Percentiles rank a stretch among this genome's conserved stretches.
Conservation (phyloP, 2,329 filamentous ascomycete genomes). For the Pochonia chlamydosporia region DNA sequence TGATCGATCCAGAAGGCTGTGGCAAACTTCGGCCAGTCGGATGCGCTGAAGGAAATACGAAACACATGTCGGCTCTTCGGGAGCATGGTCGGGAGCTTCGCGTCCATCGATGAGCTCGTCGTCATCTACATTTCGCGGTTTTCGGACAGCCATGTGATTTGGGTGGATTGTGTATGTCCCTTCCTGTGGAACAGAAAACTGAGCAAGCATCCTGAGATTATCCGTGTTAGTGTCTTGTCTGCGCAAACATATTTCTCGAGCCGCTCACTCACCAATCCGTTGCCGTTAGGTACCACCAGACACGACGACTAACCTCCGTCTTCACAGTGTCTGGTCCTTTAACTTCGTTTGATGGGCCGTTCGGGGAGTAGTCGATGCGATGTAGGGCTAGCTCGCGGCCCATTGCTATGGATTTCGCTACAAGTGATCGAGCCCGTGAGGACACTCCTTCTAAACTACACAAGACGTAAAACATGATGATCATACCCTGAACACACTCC, state of each 20-base stretch:
- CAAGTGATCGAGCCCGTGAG: conserved; percentile 23
- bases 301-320: conserved; percentile 31
- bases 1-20: conserved; percentile 26
- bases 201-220: conserved; percentile 27
- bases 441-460: conserved; percentile 33
- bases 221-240: background rate
- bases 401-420: conserved; percentile 21
- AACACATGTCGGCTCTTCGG: conserved; percentile 25
- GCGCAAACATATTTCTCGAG: background rate
- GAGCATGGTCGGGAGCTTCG: conserved; percentile 22
- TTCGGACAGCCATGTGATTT: conserved; percentile 31
- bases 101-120: conserved; percentile 25
- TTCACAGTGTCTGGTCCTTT: conserved; percentile 19
- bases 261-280: conserved; percentile 30
- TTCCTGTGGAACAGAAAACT: conserved; percentile 29
- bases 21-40: conserved; percentile 30
- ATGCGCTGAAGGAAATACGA: conserved; percentile 33
- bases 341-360: conserved; percentile 11
- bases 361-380: conserved; percentile 29
- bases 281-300: conserved; percentile 39
- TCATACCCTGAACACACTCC: conserved; percentile 30
- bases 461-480: conserved; percentile 30
- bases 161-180: conserved; percentile 31
- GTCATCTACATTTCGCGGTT: conserved; percentile 33
- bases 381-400: conserved; percentile 31